phyloP scores from a whole-genome alignment of 176 grass and related monocot genomes.

The Canna indica region DNA sequence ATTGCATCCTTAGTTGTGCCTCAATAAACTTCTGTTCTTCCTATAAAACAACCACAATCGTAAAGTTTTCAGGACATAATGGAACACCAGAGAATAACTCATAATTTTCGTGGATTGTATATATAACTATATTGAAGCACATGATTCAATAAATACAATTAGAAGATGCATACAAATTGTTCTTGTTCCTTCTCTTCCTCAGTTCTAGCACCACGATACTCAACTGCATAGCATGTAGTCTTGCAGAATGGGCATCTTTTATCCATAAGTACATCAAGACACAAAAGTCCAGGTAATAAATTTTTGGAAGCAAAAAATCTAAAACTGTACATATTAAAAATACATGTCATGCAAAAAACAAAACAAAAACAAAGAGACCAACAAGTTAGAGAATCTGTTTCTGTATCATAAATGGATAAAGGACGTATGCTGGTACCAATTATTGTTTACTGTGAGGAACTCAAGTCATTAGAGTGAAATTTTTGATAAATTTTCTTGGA shows the following conservation, averaged over 20 bases:
- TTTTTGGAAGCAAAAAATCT: neutral
- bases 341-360: neutral
- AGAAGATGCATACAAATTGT: slow-evolving; percentile 27
- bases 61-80: neutral
- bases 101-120: neutral
- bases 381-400: neutral
- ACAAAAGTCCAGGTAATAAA: neutral
- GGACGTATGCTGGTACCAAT: no score
- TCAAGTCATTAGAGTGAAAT: neutral
- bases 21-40: slow-evolving; percentile 23
- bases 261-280: slow-evolving; percentile 30
- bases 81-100: no score
- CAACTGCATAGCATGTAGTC: slow-evolving; percentile 41
- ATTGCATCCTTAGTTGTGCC: slow-evolving; percentile 20
- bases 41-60: neutral
- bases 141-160: neutral
- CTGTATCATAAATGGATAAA: no score
- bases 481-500: neutral
- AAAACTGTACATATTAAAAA: neutral
- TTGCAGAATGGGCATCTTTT: slow-evolving; percentile 80
- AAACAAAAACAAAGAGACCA: neutral
- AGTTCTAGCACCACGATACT: slow-evolving; percentile 35
- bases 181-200: slow-evolving; percentile 32
- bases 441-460: no score
- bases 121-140: neutral